These are phyloP conservation scores for Xerocomus minutiporus DNA, from an alignment of 1,284 basidiomycete genomes.

Conservation along the genomic window DNA sequence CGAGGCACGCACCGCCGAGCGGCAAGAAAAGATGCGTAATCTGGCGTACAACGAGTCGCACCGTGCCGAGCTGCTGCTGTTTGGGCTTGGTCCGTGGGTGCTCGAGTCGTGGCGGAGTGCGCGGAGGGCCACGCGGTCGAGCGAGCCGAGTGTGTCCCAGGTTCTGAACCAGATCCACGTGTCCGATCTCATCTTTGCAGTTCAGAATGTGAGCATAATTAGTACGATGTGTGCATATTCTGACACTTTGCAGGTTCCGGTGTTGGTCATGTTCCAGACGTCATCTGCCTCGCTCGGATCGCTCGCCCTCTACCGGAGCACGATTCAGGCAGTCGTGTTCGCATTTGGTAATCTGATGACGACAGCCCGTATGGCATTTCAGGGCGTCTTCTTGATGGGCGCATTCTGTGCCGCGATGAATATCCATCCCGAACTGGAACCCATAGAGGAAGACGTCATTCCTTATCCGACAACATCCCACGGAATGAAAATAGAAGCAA, in stretches of 20 bases:
- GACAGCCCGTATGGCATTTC: constrained; percentile 65
- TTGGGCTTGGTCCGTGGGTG: constrained; percentile 79
- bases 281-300: constrained; percentile 73
- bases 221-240: not conserved
- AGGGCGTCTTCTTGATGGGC: constrained; percentile 76
- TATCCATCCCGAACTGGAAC: constrained; percentile 62
- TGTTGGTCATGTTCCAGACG: constrained; percentile 64
- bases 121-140: constrained; percentile 45
- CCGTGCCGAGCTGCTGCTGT: constrained; percentile 73
- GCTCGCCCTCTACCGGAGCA: constrained; percentile 69
- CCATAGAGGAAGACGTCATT: constrained; percentile 45
- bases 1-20: constrained; percentile 58
- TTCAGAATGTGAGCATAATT: constrained; percentile 57
- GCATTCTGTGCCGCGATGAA: constrained; percentile 73
- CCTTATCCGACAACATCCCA: constrained; percentile 43
- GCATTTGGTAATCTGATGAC: constrained; percentile 57
- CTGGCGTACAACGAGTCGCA: constrained; percentile 65
- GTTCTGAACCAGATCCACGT: constrained; percentile 55
- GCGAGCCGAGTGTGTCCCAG: constrained; percentile 36
- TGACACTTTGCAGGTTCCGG: constrained; percentile 49
- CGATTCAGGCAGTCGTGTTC: constrained; percentile 66
- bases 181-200: constrained; percentile 55
- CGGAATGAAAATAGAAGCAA: constrained; percentile 68
- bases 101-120: constrained; percentile 67
- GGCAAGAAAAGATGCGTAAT: constrained; percentile 67